Evolutionary conservation across 805 yeast genomes (phyloP), one percentile per base, ranked within the genome.

Genomic region (Ogataea trehalophila): DNA sequence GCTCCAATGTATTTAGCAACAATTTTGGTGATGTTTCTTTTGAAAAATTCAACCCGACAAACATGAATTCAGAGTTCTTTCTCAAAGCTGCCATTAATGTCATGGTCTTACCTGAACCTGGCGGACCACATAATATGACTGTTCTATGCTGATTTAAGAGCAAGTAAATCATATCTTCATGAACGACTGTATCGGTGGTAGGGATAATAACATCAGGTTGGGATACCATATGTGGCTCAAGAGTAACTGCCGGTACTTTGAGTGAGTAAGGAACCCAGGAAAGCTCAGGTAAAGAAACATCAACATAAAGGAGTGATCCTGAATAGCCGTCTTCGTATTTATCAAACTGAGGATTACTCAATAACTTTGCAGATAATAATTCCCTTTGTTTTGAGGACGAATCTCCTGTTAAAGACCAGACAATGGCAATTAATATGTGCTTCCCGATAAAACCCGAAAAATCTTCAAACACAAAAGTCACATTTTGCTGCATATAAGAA

Each of bases 101-200:
- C 98, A 92, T 91, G 0, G 98, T 91, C 61, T 92, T 92, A 48
- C 98, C 98, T 0, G 97, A 85, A 4, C 98, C 98, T 0, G 98
- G 97, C 0, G 98, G 98, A 2, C 98, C 98, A 66, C 96, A 89
- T 20, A 92, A 70, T 26, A 92, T 70, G 16, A 88, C 62, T 0
- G 95, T 80, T 37, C 68, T 68, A 45, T 77, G 83, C 40, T 78
- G 77, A 33, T 71, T 70, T 35, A 91, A 57, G 2, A 86, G 62
- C 0, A 81, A 69, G 46, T 74, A 76, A 1, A 92, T 71, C 11
- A 87, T 57, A 1, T 68, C 61, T 50, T 87, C 92, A 48, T 87
- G 87, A 47, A 81, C 72, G 2, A 74, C 61, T 0, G 97, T 90
- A 54, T 90, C 97, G 1, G 78, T 58, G 0, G 98, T 92, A 0